Conservation (phyloP, 2,329 filamentous ascomycete genomes). For the Magnaporthiopsis rhizophila region DNA sequence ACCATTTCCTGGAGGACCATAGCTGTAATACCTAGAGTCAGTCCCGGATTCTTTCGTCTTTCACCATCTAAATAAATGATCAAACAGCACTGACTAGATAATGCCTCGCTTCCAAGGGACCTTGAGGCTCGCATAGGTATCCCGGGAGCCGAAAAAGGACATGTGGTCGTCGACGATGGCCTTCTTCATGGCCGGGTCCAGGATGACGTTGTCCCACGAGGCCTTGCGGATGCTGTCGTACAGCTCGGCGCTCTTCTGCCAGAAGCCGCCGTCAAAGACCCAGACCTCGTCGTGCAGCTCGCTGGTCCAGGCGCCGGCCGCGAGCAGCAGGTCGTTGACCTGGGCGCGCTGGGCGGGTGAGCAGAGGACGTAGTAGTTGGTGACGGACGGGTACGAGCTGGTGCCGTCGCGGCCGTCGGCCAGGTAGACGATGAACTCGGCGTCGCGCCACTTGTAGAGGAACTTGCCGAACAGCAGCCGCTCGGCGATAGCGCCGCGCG, state of each 20-base stretch:
- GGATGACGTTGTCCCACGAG: constrained; percentile 58
- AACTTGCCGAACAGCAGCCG: constrained; percentile 32
- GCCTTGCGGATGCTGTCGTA: constrained; percentile 47
- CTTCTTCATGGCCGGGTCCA: constrained; percentile 57
- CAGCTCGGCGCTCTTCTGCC: constrained; percentile 55
- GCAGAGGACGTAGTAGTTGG: constrained; percentile 32
- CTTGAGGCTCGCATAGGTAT: constrained; percentile 47
- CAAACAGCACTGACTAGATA: constrained; percentile 38
- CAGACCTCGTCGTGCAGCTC: constrained; percentile 57
- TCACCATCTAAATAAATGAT: too few relatives aligned
- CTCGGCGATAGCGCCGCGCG: constrained; percentile 25
- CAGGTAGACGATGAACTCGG: constrained; percentile 36
- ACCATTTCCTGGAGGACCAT: constrained; percentile 54
- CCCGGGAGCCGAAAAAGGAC: constrained; percentile 53
- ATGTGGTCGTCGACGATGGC: constrained; percentile 54
- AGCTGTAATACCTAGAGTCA: constrained; percentile 13
- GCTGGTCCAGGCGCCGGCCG: constrained; percentile 44
- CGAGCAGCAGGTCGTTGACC: constrained; percentile 44
- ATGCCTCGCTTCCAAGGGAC: constrained; percentile 67
- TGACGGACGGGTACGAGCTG: constrained; percentile 19
- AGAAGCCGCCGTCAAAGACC: constrained; percentile 56
- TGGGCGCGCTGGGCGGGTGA: constrained; percentile 17
- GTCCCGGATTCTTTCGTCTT: not conserved
- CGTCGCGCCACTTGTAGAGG: constrained; percentile 30
- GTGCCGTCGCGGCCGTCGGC: constrained; percentile 32